Base-by-base conservation (phyloP, 2,329 filamentous ascomycete genomes). In the Chaetomiaceae sp. region DNA sequence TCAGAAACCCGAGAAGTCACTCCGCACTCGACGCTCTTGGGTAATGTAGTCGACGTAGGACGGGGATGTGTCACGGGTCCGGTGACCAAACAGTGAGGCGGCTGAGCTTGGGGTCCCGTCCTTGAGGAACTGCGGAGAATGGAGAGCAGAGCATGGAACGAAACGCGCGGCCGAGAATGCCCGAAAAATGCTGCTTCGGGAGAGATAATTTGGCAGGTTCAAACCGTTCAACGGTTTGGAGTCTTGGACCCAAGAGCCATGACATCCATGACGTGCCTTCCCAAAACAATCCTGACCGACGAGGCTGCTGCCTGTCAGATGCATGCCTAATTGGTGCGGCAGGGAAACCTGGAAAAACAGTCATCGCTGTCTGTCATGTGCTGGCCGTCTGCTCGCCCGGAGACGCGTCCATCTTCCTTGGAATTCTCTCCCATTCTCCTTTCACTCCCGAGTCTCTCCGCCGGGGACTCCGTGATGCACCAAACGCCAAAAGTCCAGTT, bases 391-490 rank as follows among this genome's bases (percentile, higher is more conserved):
- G 25, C 25, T 7, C 6, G 10, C 6, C 25, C 25, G 25, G 10
- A 27, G 10, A 27, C n/a, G 23, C 31, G 42, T 42, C 25, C 33
- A 39, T 12, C 21, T 35, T 41, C 20, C 47, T 21, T 31, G 33
- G 31, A 27, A 27, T 27, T 27, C 6, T 27, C 25, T 27, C 25
- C 25, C 6, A 27, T 12, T 33, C 30, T 12, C 25, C 33, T 21
- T 30, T 31, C 30, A 17, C n/a, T 21, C 35, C 20, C 33, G 42
- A 23, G 13, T 51, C 35, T 49, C 42, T 48, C 50, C 42, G 44
- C 42, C 54, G 54, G 54, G 40, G 40, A 53, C 50, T 44, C 56
- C 54, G 56, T 50, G 47, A n/a, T 46, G n/a, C n/a, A n/a, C n/a
- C n/a, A n/a, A n/a, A n/a, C n/a, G n/a, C n/a, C n/a, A n/a, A n/a